Conservation (phyloP, 805 yeast genomes). For the Isabelozyma heimii region DNA sequence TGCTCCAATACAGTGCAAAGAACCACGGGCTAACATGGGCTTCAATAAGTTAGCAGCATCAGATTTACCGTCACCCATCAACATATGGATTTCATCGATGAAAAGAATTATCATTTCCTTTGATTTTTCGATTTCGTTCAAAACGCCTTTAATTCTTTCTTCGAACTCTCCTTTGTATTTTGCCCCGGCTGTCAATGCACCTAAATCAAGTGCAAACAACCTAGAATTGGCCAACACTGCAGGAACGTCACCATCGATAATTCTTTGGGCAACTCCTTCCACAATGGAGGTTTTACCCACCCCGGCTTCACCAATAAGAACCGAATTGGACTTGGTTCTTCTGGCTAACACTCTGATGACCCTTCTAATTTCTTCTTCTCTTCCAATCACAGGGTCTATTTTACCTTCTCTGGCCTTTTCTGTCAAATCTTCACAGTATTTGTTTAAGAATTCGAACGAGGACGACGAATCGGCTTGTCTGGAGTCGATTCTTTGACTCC, state of each 20-base stretch:
- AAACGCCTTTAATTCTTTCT: slow-evolving; percentile 95
- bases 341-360: slow-evolving; percentile 95
- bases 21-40: slow-evolving; percentile 96
- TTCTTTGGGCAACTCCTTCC: slow-evolving; percentile 98
- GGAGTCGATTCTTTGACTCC: slow-evolving; percentile 87
- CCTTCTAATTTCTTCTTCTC: slow-evolving; percentile 97
- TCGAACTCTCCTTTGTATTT: slow-evolving; percentile 98
- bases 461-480: slow-evolving; percentile 90
- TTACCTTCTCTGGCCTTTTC: slow-evolving; percentile 91
- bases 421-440: slow-evolving; percentile 92
- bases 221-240: slow-evolving; percentile 76
- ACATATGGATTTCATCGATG: slow-evolving; percentile 98
- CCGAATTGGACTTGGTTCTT: slow-evolving; percentile 95
- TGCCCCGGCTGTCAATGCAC: slow-evolving; percentile 98
- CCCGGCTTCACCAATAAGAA: slow-evolving; percentile 98
- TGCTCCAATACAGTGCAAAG: slow-evolving; percentile 96
- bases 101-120: slow-evolving; percentile 83
- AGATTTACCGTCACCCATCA: slow-evolving; percentile 98
- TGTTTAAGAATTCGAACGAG: slow-evolving; percentile 76
- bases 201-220: slow-evolving; percentile 86
- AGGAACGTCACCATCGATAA: slow-evolving; percentile 94
- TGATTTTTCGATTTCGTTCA: slow-evolving; percentile 88
- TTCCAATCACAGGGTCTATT: slow-evolving; percentile 96
- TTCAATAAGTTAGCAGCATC: slow-evolving; percentile 96
- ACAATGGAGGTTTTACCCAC: slow-evolving; percentile 98